Percentiles rank a stretch among this genome's conserved stretches.
These are phyloP conservation scores for Volvox africanus DNA, from an alignment of 139 green algal genomes.

Conservation along the genomic window DNA sequence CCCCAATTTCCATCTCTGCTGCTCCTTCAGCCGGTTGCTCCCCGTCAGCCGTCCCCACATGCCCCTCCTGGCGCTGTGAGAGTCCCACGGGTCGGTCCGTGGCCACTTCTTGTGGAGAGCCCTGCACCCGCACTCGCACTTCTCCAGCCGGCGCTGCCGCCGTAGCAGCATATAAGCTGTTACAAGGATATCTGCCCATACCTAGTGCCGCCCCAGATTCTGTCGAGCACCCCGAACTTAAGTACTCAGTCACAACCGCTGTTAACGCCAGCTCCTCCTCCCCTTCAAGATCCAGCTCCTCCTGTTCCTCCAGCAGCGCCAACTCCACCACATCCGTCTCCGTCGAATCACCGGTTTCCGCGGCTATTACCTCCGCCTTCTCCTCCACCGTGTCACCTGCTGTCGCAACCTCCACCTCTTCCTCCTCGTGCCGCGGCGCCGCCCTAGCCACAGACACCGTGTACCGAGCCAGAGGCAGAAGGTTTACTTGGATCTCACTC, in stretches of 20 bases:
- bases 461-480: conserved; percentile 22
- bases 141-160: too few relatives aligned
- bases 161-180: too few relatives aligned
- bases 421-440: neutral
- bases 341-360: neutral
- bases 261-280: neutral
- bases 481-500: neutral
- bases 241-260: neutral
- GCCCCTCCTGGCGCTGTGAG: too few relatives aligned
- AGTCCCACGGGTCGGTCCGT: too few relatives aligned
- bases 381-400: neutral
- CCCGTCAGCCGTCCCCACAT: neutral
- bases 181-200: too few relatives aligned
- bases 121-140: too few relatives aligned
- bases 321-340: neutral
- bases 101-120: too few relatives aligned
- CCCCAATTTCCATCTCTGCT: neutral
- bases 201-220: too few relatives aligned
- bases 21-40: neutral
- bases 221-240: neutral
- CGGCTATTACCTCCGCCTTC: neutral
- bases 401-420: neutral
- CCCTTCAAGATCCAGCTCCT: neutral
- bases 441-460: conserved; percentile 12
- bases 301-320: neutral